phyloP scores from a whole-genome alignment of 2,329 filamentous ascomycete species.

The Pseudocercospora fuligena region DNA sequence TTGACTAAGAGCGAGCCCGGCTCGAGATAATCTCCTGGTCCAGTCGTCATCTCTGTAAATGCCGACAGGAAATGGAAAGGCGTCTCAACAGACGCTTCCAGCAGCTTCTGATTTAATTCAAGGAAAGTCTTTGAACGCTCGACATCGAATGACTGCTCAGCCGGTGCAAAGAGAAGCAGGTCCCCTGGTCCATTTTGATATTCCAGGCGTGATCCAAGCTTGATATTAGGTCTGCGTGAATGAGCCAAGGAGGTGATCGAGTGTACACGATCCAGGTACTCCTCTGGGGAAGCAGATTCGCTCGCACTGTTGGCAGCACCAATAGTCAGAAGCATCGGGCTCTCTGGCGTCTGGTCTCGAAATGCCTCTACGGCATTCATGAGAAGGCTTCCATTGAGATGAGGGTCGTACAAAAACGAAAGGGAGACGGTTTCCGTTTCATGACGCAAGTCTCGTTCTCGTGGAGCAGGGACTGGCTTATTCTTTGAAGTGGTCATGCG shows the following conservation, averaged over 20 bases:
- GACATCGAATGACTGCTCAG: slow-evolving; percentile 52
- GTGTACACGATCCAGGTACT: slow-evolving; percentile 55
- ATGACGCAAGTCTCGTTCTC: slow-evolving; percentile 52
- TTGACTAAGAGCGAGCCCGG: slow-evolving; percentile 51
- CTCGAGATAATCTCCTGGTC: slow-evolving; percentile 46
- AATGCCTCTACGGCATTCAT: slow-evolving; percentile 49
- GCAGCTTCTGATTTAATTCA: slow-evolving; percentile 59
- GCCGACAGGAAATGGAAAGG: slow-evolving; percentile 54
- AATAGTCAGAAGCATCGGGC: slow-evolving; percentile 55
- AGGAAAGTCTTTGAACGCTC: slow-evolving; percentile 38
- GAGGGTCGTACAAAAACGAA: slow-evolving; percentile 68
- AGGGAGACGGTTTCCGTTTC: slow-evolving; percentile 52
- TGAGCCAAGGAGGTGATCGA: slow-evolving; percentile 42
- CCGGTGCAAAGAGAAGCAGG: slow-evolving; percentile 51
- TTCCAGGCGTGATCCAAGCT: slow-evolving; percentile 26
- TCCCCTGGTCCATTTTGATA: slow-evolving; percentile 31
- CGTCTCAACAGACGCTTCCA: slow-evolving; percentile 44
- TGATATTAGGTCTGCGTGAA: slow-evolving; percentile 13
- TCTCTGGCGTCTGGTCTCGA: slow-evolving; percentile 29
- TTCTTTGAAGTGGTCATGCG: slow-evolving; percentile 47
- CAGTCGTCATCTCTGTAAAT: slow-evolving; percentile 55
- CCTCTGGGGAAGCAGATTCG: slow-evolving; percentile 51
- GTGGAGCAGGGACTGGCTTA: slow-evolving; percentile 43
- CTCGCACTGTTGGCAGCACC: slow-evolving; percentile 63
- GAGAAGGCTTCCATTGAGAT: slow-evolving; percentile 58